Evolutionary conservation across 805 yeast genomes (phyloP).

Genomic region (Yamadazyma endophytica): DNA sequence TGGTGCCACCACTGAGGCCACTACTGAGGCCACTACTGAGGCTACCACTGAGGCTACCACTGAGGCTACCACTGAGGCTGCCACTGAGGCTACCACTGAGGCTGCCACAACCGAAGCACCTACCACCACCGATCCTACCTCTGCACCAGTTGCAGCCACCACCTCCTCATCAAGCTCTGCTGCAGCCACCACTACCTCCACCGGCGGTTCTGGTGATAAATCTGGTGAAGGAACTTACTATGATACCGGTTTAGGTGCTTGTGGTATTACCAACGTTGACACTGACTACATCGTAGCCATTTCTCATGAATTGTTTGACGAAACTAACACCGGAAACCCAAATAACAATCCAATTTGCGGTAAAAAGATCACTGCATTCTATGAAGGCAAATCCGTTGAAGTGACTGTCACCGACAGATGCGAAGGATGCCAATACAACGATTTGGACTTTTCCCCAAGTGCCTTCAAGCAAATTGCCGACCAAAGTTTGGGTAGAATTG

Average conservation of each 20-base stretch:
- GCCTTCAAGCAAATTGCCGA: conserved; percentile 54
- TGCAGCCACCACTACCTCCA: conserved; percentile 8
- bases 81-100: conserved; percentile 4
- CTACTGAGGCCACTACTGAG: conserved; percentile 4
- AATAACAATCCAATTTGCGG: conserved; percentile 52
- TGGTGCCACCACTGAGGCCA: conserved; percentile 6
- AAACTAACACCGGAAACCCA: conserved; percentile 29
- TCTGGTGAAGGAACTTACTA: conserved; percentile 45
- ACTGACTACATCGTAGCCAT: conserved; percentile 53
- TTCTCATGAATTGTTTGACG: conserved; percentile 38
- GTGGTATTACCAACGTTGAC: conserved; percentile 45
- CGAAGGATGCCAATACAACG: conserved; percentile 47
- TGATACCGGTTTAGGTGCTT: conserved; percentile 47
- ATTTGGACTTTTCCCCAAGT: conserved; percentile 58
- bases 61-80: conserved; percentile 4
- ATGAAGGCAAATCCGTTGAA: conserved; percentile 47
- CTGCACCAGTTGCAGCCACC: conserved; percentile 7
- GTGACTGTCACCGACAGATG: conserved; percentile 59
- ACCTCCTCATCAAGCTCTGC: conserved; percentile 8
- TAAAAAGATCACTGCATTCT: conserved; percentile 42
- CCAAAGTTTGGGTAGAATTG: conserved; percentile 48
- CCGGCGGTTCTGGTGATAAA: conserved; percentile 10
- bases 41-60: conserved; percentile 1
- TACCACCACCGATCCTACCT: conserved; percentile 5
- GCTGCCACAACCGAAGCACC: conserved; percentile 5